Base-by-base conservation (phyloP, 305 asterid genomes). In the Fraxinus ornus region DNA sequence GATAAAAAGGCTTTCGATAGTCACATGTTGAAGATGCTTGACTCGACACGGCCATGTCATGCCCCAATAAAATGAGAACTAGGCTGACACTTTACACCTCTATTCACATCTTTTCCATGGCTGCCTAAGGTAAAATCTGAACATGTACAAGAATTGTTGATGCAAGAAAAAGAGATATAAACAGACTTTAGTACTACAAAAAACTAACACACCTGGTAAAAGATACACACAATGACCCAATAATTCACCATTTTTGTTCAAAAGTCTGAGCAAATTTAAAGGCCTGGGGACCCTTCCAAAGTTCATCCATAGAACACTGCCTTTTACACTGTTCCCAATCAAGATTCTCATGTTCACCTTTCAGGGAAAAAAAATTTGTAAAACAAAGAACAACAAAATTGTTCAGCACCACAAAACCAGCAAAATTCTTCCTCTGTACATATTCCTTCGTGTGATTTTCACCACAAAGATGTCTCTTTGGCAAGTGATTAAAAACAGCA, bases 391-490 rank as follows among this genome's bases (percentile, higher is more conserved):
- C 37, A 66, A n/a, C 9, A 55, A 55, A 55, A 19, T 5, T n/a
- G 24, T 55, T 55, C 9, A 66, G 74, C 79, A 76, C 78, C 44
- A 28, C 55, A 74, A 79, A 60, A 55, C 75, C 84, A 0, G 10
- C 64, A 5, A 17, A 52, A 55, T 4, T 55, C 64, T 55, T 55
- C 24, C 70, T 80, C 85, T 80, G 47, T 82, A 80, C 76, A 80
- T 79, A 21, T 21, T 5, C 15, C 33, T 15, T 35, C 4, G 36
- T 32, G 39, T 57, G 55, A 44, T 73, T 78, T 24, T 60, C 83
- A 75, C 77, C 28, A 21, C 26, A 79, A 78, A 83, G 82, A 84
- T 84, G 86, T 79, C 85, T 84, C 73, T 60, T 70, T 24, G 82
- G 80, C 79, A 64, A 49, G 74, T 47, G 84, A 78, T 66, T 80